Conservation (phyloP, 495 filamentous ascomycete species). For the Aspergillus panamensis region DNA sequence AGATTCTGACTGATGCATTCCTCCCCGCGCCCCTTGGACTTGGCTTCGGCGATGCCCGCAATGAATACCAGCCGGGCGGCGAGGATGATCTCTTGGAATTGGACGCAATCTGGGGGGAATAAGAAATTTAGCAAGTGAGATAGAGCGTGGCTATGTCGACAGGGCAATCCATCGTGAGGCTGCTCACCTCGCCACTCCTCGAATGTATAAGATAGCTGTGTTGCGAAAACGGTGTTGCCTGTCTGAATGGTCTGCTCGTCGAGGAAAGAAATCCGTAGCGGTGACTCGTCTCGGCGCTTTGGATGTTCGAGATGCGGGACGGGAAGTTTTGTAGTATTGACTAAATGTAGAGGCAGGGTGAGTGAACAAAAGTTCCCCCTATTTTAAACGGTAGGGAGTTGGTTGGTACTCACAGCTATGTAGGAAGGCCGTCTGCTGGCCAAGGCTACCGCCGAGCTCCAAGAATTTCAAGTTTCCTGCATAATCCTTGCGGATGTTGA, state of each 20-base stretch:
- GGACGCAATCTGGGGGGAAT: conserved; percentile 31
- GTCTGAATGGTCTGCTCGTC: conserved; percentile 47
- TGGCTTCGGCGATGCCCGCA: conserved; percentile 45
- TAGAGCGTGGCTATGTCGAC: background rate
- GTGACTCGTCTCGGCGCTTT: conserved; percentile 32
- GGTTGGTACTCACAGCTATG: conserved; percentile 38
- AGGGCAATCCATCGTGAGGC: background rate
- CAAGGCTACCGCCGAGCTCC: conserved; percentile 39
- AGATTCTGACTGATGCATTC: conserved; percentile 51
- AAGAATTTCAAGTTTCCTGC: conserved; percentile 38
- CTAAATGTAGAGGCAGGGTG: conserved; percentile 17
- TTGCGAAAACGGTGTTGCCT: conserved; percentile 39
- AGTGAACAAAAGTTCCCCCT: background rate
- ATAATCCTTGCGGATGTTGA: conserved; percentile 43
- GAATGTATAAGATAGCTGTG: conserved; percentile 45
- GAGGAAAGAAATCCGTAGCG: conserved; percentile 43
- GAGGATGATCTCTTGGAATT: conserved; percentile 45
- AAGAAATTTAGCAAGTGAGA: background rate
- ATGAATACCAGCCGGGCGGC: conserved; percentile 42
- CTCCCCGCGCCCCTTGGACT: conserved; percentile 47
- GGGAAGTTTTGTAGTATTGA: conserved; percentile 40
- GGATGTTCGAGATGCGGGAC: conserved; percentile 48
- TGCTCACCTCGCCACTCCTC: conserved; percentile 42
- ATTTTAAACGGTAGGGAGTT: background rate
- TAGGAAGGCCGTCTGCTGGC: conserved; percentile 40